These are phyloP conservation scores for Zymoseptoria passerinii DNA, from an alignment of 2,329 filamentous ascomycete species.

Conservation along the genomic window DNA sequence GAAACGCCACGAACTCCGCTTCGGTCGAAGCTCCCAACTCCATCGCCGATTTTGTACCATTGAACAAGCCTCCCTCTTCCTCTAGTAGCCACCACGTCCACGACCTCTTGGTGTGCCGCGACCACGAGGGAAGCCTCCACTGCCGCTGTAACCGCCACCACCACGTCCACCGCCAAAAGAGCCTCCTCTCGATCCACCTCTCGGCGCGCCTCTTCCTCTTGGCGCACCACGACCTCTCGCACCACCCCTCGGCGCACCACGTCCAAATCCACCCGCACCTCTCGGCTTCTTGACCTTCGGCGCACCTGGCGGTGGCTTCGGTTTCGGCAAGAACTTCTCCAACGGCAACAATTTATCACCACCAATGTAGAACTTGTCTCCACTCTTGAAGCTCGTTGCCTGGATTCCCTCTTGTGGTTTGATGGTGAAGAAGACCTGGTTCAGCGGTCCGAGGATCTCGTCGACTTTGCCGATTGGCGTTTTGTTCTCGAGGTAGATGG, in stretches of 20 bases:
- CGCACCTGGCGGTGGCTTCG: slow-evolving; percentile 61
- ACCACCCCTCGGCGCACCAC: slow-evolving; percentile 24
- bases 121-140: slow-evolving; percentile 22
- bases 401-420: slow-evolving; percentile 96
- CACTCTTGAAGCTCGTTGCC: slow-evolving; percentile 85
- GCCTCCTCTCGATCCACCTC: slow-evolving; percentile 35
- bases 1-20: slow-evolving; percentile 1
- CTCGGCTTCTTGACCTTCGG: slow-evolving; percentile 62
- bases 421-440: slow-evolving; percentile 97
- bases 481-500: slow-evolving; percentile 99
- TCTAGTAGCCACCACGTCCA: slow-evolving; percentile 1
- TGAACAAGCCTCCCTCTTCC: not conserved
- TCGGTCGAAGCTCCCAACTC: not conserved
- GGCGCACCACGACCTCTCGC: slow-evolving; percentile 41
- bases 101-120: slow-evolving; percentile 5
- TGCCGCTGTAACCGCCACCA: slow-evolving; percentile 23
- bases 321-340: slow-evolving; percentile 94
- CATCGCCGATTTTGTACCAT: not conserved
- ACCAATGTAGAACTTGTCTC: slow-evolving; percentile 90
- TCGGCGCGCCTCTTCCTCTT: slow-evolving; percentile 47
- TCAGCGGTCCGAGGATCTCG: slow-evolving; percentile 94
- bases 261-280: slow-evolving; percentile 43
- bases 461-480: slow-evolving; percentile 84
- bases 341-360: slow-evolving; percentile 87
- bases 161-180: slow-evolving; percentile 32